Percentiles rank a stretch among this genome's conserved stretches.
Conservation (phyloP, 345 rosid species). For the Salix brachista region DNA sequence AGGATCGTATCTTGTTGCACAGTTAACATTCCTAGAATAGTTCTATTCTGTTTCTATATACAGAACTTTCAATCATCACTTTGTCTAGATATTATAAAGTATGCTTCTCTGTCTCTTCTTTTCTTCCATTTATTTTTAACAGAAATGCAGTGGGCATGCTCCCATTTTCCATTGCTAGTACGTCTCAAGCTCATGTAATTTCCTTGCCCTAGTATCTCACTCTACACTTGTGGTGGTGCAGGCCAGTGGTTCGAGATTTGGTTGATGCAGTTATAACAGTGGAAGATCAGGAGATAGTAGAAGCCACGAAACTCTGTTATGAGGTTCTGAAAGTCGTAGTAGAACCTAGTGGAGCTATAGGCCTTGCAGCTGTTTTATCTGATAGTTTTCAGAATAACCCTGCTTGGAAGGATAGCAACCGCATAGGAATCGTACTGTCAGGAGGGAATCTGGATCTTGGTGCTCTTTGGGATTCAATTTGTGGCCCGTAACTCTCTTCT, state of each 20-base stretch:
- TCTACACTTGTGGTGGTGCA: conserved; percentile 20
- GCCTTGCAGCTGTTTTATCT: conserved; percentile 84
- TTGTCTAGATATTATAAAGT: not conserved
- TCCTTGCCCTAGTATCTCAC: not conserved
- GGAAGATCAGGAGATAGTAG: conserved; percentile 62
- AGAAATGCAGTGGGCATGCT: not conserved
- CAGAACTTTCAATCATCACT: too few relatives aligned
- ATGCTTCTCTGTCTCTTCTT: not conserved
- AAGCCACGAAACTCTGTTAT: conserved; percentile 81
- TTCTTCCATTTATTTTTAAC: not conserved
- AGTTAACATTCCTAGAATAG: too few relatives aligned
- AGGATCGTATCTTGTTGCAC: too few relatives aligned
- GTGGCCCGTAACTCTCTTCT: too few relatives aligned
- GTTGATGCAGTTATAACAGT: conserved; percentile 67
- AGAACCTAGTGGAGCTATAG: conserved; percentile 95
- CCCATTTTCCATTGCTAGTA: not conserved
- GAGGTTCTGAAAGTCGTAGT: conserved; percentile 78
- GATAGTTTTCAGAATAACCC: conserved; percentile 51
- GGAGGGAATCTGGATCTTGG: conserved; percentile 88
- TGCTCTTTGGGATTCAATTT: conserved; percentile 55
- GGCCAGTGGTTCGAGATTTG: conserved; percentile 78
- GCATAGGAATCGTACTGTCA: conserved; percentile 62
- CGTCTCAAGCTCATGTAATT: not conserved
- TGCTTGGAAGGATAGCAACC: conserved; percentile 48
- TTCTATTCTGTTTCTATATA: too few relatives aligned